These are phyloP conservation scores for Lathyrus tuberosus DNA, from an alignment of 306 rosid genomes.

Conservation along the genomic window DNA sequence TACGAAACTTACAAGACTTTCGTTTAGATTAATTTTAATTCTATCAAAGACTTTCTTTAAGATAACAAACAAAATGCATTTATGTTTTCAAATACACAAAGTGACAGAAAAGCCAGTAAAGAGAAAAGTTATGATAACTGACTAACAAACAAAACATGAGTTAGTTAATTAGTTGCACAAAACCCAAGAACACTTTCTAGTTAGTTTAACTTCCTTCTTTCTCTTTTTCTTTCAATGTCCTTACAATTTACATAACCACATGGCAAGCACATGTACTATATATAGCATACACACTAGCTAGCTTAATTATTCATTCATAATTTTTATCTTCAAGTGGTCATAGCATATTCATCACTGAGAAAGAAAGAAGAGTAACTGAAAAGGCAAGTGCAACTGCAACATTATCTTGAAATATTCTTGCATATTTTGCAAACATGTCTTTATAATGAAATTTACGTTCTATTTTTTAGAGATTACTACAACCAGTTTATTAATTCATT, in stretches of 20 bases:
- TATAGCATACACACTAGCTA: background rate
- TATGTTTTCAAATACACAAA: background rate
- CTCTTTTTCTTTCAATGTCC: conserved; percentile 7
- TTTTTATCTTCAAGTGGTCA: background rate
- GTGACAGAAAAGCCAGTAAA: background rate
- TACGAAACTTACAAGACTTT: too few relatives aligned
- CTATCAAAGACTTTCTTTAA: background rate
- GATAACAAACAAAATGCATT: background rate
- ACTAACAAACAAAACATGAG: conserved; percentile 10
- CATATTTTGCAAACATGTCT: background rate
- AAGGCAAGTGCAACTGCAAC: conserved; percentile 5
- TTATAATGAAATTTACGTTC: background rate
- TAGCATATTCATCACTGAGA: background rate
- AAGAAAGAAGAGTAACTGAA: background rate
- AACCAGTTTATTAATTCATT: background rate
- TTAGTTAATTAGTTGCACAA: background rate
- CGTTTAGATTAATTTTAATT: background rate
- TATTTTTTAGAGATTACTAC: background rate
- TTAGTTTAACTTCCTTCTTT: conserved; percentile 3
- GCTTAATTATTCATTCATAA: background rate
- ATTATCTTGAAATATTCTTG: background rate
- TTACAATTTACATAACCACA: background rate
- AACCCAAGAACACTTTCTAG: conserved; percentile 19
- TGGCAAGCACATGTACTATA: background rate
- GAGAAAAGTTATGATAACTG: background rate